Conservation (phyloP, 371 early-diverging fungal genomes). For the Saksenaea oblongispora region DNA sequence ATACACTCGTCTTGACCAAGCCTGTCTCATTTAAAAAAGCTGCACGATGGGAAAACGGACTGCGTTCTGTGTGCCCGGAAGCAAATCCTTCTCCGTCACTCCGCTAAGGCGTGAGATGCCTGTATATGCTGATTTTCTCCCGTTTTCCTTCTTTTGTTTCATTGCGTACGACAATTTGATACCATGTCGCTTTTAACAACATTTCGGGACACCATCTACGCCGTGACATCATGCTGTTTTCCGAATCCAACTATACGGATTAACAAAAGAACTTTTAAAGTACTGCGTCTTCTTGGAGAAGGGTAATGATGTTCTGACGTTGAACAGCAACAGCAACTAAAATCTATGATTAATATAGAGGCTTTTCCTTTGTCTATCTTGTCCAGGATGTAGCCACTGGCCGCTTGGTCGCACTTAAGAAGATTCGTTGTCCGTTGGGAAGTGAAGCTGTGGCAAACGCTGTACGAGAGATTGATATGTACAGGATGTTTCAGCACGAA, state of each 20-base stretch:
- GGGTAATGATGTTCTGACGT: conserved; percentile 38
- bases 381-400: conserved; percentile 55
- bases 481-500: conserved; percentile 60
- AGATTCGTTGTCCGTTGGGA: conserved; percentile 65
- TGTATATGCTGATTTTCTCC: neutral
- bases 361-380: conserved; percentile 73
- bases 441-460: conserved; percentile 60
- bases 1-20: too few species aligned
- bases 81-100: neutral
- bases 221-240: conserved; percentile 57
- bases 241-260: conserved; percentile 59
- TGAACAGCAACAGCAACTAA: neutral
- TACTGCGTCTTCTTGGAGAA: conserved; percentile 62
- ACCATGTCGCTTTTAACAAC: conserved; percentile 23
- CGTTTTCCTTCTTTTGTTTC: neutral
- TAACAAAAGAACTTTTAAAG: conserved; percentile 55
- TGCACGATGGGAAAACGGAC: too few species aligned
- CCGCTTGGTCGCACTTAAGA: conserved; percentile 64
- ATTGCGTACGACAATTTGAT: neutral
- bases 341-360: conserved; percentile 40
- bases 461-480: conserved; percentile 72
- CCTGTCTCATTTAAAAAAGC: too few species aligned
- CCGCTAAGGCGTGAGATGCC: neutral
- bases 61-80: too few species aligned
- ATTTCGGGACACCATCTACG: conserved; percentile 47